Conservation (phyloP, 2,329 filamentous ascomycete species). For the Neurospora sp. region DNA sequence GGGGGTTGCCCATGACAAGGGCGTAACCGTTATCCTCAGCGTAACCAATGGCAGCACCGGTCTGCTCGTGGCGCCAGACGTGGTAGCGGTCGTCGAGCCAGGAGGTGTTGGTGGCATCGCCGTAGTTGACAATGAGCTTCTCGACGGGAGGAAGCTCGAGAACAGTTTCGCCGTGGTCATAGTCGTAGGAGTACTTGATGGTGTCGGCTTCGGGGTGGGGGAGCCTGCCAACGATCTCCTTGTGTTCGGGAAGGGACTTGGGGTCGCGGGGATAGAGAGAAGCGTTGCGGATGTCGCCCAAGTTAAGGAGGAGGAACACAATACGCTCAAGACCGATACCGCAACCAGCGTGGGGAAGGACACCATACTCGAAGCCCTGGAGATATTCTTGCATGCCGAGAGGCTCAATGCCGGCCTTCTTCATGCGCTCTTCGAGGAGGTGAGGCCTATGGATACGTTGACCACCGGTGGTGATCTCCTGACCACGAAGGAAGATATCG, state of each 20-base stretch:
- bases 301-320: slow-evolving; percentile 72
- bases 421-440: slow-evolving; percentile 70
- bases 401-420: slow-evolving; percentile 63
- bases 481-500: slow-evolving; percentile 87
- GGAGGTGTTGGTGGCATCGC: slow-evolving; percentile 86
- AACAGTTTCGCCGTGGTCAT: slow-evolving; percentile 23
- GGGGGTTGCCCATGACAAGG: slow-evolving; percentile 77
- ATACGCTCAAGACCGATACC: slow-evolving; percentile 86
- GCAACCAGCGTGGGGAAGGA: slow-evolving; percentile 80
- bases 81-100: slow-evolving; percentile 86
- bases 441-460: slow-evolving; percentile 81
- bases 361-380: slow-evolving; percentile 77
- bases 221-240: slow-evolving; percentile 47
- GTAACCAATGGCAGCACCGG: slow-evolving; percentile 78
- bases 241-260: slow-evolving; percentile 61
- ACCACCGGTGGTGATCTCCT: slow-evolving; percentile 86
- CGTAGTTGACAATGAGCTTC: slow-evolving; percentile 89
- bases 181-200: slow-evolving; percentile 46
- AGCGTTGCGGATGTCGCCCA: slow-evolving; percentile 83
- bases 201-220: slow-evolving; percentile 85
- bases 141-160: slow-evolving; percentile 63
- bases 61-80: slow-evolving; percentile 72
- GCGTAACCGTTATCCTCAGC: slow-evolving; percentile 50
- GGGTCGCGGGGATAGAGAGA: slow-evolving; percentile 84
- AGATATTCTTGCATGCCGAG: slow-evolving; percentile 86